phyloP scores from a whole-genome alignment of 768 basidiomycete genomes.

The Sporobolomyces pararoseus region DNA sequence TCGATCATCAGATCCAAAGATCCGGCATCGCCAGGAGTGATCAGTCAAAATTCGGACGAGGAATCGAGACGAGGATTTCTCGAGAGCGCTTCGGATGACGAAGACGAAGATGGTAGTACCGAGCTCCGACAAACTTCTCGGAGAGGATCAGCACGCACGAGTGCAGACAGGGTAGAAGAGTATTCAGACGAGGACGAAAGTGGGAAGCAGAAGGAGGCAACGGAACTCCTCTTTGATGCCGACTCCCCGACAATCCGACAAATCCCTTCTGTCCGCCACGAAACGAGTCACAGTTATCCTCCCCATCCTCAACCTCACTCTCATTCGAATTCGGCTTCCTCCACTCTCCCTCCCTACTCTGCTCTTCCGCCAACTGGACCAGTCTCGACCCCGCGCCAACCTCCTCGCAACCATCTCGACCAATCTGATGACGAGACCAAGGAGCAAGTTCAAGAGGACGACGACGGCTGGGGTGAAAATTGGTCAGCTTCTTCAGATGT shows the following conservation, averaged over 20 bases:
- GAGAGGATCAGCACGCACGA: neutral
- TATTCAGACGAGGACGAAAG: conserved; percentile 23
- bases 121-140: neutral
- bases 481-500: conserved; percentile 14
- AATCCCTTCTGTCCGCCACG: neutral
- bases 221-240: conserved; percentile 16
- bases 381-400: neutral
- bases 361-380: neutral
- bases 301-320: conserved; percentile 2
- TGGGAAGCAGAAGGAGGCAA: neutral
- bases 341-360: conserved; percentile 20
- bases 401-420: neutral
- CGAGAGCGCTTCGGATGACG: conserved; percentile 36
- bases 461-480: conserved; percentile 24
- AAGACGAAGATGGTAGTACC: neutral
- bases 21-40: neutral
- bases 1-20: conserved; percentile 37
- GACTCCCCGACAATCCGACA: neutral
- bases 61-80: conserved; percentile 33
- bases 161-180: conserved; percentile 3
- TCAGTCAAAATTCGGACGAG: conserved; percentile 21
- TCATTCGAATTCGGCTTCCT: neutral
- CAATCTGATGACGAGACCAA: neutral
- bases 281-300: neutral
- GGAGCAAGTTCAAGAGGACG: conserved; percentile 19